These are phyloP conservation scores for Conticribra guillardii DNA, from an alignment of 108 stramenopile species.

Conservation along the genomic window DNA sequence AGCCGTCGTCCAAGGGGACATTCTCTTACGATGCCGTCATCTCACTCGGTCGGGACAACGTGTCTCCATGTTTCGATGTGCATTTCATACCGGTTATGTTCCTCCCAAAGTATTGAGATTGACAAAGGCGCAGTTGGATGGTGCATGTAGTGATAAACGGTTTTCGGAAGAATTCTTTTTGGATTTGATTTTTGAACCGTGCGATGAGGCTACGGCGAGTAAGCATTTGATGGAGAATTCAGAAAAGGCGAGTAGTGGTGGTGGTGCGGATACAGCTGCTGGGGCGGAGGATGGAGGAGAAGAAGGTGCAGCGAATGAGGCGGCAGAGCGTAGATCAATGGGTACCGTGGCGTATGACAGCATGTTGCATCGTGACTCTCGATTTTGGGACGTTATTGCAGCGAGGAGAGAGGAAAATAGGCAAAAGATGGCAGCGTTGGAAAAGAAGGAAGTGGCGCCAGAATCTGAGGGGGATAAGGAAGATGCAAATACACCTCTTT, in stretches of 20 bases:
- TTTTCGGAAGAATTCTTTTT: slow-evolving; percentile 93
- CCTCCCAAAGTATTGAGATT: slow-evolving; percentile 91
- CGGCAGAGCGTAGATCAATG: slow-evolving; percentile 40
- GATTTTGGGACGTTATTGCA: slow-evolving; percentile 89
- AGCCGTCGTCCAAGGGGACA: slow-evolving; percentile 87
- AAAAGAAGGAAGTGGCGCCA: slow-evolving; percentile 18
- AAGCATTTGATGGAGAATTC: slow-evolving; percentile 51
- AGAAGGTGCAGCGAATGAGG: slow-evolving; percentile 57
- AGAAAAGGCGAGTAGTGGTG: too few species aligned
- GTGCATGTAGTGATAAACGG: slow-evolving; percentile 88
- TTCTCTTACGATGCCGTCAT: slow-evolving; percentile 91
- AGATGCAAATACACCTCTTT: slow-evolving; percentile 38
- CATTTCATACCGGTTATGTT: slow-evolving; percentile 96
- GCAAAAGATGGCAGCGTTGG: slow-evolving; percentile 36
- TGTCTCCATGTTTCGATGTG: slow-evolving; percentile 95
- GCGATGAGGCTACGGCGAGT: slow-evolving; percentile 72
- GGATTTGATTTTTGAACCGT: slow-evolving; percentile 94
- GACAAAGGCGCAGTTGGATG: slow-evolving; percentile 93
- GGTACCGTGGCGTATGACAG: slow-evolving; percentile 64
- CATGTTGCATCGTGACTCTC: slow-evolving; percentile 85
- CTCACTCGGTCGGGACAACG: slow-evolving; percentile 78
- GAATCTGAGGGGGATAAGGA: slow-evolving; percentile 9
- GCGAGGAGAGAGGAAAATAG: slow-evolving; percentile 64
- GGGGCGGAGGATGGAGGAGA: slow-evolving; percentile 13
- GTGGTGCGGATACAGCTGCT: slow-evolving; percentile 1